phyloP scores from a whole-genome alignment of 202 grass and related monocot genomes.

The Saccharum hybrid region DNA sequence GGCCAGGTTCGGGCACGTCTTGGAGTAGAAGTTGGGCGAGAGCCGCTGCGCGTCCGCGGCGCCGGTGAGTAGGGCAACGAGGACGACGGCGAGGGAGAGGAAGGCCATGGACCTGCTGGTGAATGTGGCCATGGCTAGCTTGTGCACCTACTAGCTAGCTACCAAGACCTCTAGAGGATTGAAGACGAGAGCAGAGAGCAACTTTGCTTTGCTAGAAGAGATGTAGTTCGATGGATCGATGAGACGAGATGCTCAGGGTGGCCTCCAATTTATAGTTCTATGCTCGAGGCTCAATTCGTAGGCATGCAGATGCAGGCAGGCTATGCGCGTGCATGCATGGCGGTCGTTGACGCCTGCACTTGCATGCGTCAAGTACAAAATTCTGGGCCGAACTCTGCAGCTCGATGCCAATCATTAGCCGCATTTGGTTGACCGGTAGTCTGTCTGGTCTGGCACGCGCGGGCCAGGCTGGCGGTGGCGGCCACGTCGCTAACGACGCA shows the following conservation, averaged over 20 bases:
- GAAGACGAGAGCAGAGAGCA: not conserved
- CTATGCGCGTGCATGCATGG: conserved; percentile 16
- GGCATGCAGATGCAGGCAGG: not conserved
- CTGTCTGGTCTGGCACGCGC: not conserved
- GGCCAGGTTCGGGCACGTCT: conserved; percentile 50
- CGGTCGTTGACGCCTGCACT: not conserved
- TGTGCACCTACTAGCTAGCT: too few relatives aligned
- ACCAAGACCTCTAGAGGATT: too few relatives aligned
- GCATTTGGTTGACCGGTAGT: conserved; percentile 46
- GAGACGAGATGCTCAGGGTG: conserved; percentile 5
- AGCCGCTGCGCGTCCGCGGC: conserved; percentile 43
- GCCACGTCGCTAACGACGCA: conserved; percentile 18
- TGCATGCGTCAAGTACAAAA: conserved; percentile 25
- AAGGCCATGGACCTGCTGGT: not conserved
- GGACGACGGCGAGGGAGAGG: conserved; percentile 4
- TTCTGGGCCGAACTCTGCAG: conserved; percentile 39
- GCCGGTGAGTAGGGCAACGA: conserved; percentile 29
- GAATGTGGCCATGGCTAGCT: conserved; percentile 33
- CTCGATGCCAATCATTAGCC: not conserved
- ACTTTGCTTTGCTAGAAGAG: not conserved
- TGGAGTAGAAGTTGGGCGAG: conserved; percentile 55
- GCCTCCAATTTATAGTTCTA: conserved; percentile 41
- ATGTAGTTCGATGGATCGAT: conserved; percentile 5
- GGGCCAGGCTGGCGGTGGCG: not conserved
- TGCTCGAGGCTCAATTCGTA: not conserved